These are phyloP conservation scores for Didymellaceae sp. DNA, from an alignment of 2,329 filamentous ascomycete genomes.

Conservation along the genomic window DNA sequence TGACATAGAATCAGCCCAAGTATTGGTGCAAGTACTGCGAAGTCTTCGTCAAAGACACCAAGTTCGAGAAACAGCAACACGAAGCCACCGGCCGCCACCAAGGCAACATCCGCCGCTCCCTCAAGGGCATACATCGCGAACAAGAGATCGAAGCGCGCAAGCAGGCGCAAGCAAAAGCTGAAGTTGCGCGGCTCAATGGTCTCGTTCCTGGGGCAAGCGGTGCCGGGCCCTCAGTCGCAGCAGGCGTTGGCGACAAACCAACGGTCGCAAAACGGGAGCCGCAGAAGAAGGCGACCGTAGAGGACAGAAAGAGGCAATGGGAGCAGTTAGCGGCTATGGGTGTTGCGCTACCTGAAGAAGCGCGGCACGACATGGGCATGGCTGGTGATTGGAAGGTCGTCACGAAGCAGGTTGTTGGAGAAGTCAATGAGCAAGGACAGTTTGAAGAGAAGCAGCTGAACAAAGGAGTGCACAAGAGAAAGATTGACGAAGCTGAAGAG, in stretches of 20 bases:
- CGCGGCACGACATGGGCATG: slow-evolving; percentile 82
- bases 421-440: slow-evolving; percentile 55
- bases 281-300: slow-evolving; percentile 59
- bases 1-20: slow-evolving; percentile 63
- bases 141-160: slow-evolving; percentile 83
- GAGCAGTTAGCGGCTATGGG: slow-evolving; percentile 89
- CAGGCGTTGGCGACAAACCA: slow-evolving; percentile 29
- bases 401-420: slow-evolving; percentile 53
- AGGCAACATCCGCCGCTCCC: slow-evolving; percentile 82
- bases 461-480: slow-evolving; percentile 68
- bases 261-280: slow-evolving; percentile 43
- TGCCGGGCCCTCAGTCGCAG: slow-evolving; percentile 43
- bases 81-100: slow-evolving; percentile 87
- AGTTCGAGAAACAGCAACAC: slow-evolving; percentile 87
- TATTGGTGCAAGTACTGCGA: slow-evolving; percentile 99
- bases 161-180: slow-evolving; percentile 79
- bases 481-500: slow-evolving; percentile 65
- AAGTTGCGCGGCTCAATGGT: slow-evolving; percentile 85
- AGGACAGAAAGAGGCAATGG: slow-evolving; percentile 81
- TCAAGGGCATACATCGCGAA: slow-evolving; percentile 84
- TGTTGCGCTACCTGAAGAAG: slow-evolving; percentile 79
- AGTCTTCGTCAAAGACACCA: slow-evolving; percentile 88
- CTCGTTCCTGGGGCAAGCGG: slow-evolving; percentile 62
- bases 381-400: slow-evolving; percentile 86
- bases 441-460: slow-evolving; percentile 53